phyloP scores from a whole-genome alignment of 257 asterid species.

The Echites panduratus region DNA sequence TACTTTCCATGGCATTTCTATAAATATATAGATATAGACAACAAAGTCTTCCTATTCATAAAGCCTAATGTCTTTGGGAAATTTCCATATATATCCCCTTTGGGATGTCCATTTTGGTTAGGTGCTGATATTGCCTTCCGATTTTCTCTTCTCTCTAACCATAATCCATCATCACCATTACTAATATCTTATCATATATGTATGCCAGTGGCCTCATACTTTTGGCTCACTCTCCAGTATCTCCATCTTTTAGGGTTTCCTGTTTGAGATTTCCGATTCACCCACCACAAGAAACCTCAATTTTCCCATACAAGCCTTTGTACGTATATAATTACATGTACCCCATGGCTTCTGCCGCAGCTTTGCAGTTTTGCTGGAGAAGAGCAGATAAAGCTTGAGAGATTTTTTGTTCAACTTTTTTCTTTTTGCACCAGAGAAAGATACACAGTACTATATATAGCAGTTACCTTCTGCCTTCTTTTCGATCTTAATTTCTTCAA shows the following conservation, averaged over 20 bases:
- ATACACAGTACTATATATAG: too few species aligned
- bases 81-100: neutral
- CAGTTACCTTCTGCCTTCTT: too few species aligned
- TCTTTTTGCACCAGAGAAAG: slow-evolving; percentile 1
- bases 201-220: too few species aligned
- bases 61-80: neutral
- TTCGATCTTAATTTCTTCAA: too few species aligned
- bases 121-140: slow-evolving; percentile 14
- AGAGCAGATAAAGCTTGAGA: slow-evolving; percentile 14
- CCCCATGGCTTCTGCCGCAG: neutral
- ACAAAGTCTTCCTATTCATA: too few species aligned
- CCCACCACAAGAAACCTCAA: too few species aligned
- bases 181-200: neutral
- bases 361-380: neutral
- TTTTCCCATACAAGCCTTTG: too few species aligned
- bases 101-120: neutral
- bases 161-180: slow-evolving; percentile 13
- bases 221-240: slow-evolving; percentile 5
- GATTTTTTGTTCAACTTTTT: slow-evolving; percentile 1
- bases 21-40: too few species aligned
- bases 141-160: slow-evolving; percentile 3
- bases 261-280: slow-evolving; percentile 17
- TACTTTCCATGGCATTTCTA: too few species aligned
- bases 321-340: too few species aligned
- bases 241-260: slow-evolving; percentile 45